Percentiles rank a stretch among this genome's conserved stretches.
phyloP scores from a whole-genome alignment of 73 alveolate genomes.

The Tetrahymena malaccensis region DNA sequence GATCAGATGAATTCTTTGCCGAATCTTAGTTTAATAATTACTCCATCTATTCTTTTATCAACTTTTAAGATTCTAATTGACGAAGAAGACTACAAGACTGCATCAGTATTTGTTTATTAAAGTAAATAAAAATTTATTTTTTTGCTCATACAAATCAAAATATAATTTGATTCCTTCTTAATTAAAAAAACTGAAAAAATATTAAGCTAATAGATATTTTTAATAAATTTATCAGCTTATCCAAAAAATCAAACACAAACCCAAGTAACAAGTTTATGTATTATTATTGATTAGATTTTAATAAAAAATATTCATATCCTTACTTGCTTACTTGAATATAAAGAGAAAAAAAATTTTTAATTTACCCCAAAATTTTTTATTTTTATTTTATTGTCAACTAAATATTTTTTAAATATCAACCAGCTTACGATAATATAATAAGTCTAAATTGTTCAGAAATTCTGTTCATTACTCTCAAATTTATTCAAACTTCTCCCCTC shows the following conservation, averaged over 20 bases:
- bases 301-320: too few relatives aligned
- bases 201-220: too few relatives aligned
- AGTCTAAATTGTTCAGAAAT: not conserved
- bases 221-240: too few relatives aligned
- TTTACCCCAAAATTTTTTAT: not conserved
- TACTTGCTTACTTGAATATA: too few relatives aligned
- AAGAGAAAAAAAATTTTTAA: not conserved
- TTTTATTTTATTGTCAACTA: not conserved
- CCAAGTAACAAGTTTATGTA: too few relatives aligned
- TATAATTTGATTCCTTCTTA: too few relatives aligned
- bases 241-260: too few relatives aligned
- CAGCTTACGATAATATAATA: not conserved
- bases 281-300: too few relatives aligned
- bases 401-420: not conserved
- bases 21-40: not conserved
- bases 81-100: not conserved
- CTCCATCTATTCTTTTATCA: not conserved
- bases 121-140: not conserved
- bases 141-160: too few relatives aligned
- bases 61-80: not conserved
- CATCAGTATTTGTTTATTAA: not conserved
- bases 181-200: too few relatives aligned
- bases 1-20: not conserved
- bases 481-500: not conserved
- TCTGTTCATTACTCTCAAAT: not conserved